Evolutionary conservation across 225 moss, liverwort and hornwort genomes (phyloP).

Genomic region (Rhytidiadelphus loreus): DNA sequence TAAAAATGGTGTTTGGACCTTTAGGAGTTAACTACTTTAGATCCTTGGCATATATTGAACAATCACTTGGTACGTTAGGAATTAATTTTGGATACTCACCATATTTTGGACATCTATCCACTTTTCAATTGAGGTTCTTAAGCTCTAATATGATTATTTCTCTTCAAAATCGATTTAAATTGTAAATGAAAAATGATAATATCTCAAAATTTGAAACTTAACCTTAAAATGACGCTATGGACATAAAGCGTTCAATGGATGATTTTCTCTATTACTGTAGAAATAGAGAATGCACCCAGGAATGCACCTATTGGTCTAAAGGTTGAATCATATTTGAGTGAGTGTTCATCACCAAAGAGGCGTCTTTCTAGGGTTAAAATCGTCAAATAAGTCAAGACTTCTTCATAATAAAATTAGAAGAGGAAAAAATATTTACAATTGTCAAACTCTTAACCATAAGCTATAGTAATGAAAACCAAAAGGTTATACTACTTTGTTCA

Average conservation of each 20-base stretch:
- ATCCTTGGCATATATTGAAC: too few relatives aligned
- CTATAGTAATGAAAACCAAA: neutral
- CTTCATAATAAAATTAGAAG: neutral
- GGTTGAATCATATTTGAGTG: neutral
- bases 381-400: neutral
- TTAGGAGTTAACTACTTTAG: too few relatives aligned
- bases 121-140: too few relatives aligned
- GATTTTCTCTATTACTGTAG: too few relatives aligned
- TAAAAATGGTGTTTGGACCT: too few relatives aligned
- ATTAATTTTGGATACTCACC: neutral
- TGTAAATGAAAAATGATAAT: neutral
- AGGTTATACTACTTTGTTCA: neutral
- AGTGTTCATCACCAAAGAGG: too few relatives aligned
- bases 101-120: neutral
- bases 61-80: too few relatives aligned
- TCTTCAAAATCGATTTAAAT: neutral
- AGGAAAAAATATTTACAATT: neutral
- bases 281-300: too few relatives aligned
- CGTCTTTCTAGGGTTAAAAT: too few relatives aligned
- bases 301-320: too few relatives aligned
- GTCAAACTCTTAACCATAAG: neutral
- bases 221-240: rapidly evolving
- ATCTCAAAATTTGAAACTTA: too few relatives aligned
- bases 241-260: too few relatives aligned
- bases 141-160: neutral